Conservation (phyloP, 768 basidiomycete species). For the Auriscalpium microsporum region DNA sequence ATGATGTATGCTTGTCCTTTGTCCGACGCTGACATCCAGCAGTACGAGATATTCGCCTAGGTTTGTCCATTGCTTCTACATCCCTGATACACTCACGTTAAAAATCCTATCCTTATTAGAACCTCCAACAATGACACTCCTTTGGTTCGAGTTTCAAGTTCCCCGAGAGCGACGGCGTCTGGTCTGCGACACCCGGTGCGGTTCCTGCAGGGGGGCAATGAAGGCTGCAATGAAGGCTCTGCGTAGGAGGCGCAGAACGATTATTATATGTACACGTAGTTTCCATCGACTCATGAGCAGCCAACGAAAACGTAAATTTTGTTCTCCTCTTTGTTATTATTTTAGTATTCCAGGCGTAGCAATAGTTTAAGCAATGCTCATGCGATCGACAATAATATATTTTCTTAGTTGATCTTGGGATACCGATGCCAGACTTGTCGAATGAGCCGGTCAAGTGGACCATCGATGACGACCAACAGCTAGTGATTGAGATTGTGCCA, state of each 20-base stretch:
- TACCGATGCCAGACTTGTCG: too few species aligned
- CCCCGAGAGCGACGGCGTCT: conserved; percentile 60
- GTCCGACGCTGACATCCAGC: conserved; percentile 90
- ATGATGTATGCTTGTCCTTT: conserved; percentile 98
- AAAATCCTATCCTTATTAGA: conserved; percentile 34
- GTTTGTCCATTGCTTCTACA: conserved; percentile 17
- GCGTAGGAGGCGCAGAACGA: conserved; percentile 77
- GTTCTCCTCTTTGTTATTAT: too few species aligned
- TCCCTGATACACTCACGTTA: neutral
- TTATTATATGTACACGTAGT: conserved; percentile 70
- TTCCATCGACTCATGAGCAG: conserved; percentile 21
- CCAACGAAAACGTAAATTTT: neutral
- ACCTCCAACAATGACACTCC: conserved; percentile 82
- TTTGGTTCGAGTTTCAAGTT: conserved; percentile 98
- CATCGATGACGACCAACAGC: too few species aligned
- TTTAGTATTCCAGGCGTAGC: too few species aligned
- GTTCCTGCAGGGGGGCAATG: conserved; percentile 31
- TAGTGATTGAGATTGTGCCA: too few species aligned
- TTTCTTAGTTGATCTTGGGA: too few species aligned
- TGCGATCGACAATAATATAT: too few species aligned
- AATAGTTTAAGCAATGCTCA: too few species aligned
- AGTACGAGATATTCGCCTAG: conserved; percentile 98
- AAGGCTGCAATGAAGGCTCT: conserved; percentile 54
- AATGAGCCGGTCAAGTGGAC: too few species aligned
- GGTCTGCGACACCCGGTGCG: neutral